Percentiles rank a stretch among this genome's conserved stretches.
Evolutionary conservation across 2,329 filamentous ascomycete genomes (phyloP).

Genomic region (Apiospora arundinis): DNA sequence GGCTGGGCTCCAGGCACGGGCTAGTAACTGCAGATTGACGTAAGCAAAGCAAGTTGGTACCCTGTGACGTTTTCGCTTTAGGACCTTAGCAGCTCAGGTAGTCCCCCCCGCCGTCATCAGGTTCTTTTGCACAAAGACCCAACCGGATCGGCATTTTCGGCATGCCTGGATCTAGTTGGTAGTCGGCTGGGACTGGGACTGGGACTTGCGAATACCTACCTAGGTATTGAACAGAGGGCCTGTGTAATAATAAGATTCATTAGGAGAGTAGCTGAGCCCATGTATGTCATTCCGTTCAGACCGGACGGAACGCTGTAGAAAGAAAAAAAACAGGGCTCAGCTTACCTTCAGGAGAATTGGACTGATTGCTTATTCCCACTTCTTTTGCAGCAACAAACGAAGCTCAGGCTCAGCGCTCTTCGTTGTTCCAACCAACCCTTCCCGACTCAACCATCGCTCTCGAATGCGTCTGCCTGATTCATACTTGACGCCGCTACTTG

Average conservation of each 20-base stretch:
- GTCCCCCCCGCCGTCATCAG: constrained; percentile 5
- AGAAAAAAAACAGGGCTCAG: background rate
- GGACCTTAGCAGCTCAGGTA: background rate
- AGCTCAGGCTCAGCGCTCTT: background rate
- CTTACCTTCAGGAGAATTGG: background rate
- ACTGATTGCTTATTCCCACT: background rate
- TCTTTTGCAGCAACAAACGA: background rate
- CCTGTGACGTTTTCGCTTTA: constrained; percentile 16
- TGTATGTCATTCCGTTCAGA: background rate
- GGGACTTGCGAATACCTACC: background rate
- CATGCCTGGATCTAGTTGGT: background rate
- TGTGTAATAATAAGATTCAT: background rate
- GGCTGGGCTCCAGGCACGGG: too few relatives aligned
- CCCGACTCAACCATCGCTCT: background rate
- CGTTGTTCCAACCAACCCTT: background rate
- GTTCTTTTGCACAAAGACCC: constrained; percentile 18
- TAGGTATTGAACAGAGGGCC: background rate
- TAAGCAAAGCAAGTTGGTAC: background rate
- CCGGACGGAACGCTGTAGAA: background rate
- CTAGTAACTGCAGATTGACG: constrained; percentile 19
- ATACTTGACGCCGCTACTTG: background rate
- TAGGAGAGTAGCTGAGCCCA: background rate
- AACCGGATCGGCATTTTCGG: constrained; percentile 18
- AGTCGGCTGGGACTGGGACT: too few relatives aligned
- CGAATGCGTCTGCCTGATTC: background rate